These are phyloP conservation scores for Stephania yunnanensis DNA, from an alignment of 164 flowering plant genomes.

Conservation along the genomic window DNA sequence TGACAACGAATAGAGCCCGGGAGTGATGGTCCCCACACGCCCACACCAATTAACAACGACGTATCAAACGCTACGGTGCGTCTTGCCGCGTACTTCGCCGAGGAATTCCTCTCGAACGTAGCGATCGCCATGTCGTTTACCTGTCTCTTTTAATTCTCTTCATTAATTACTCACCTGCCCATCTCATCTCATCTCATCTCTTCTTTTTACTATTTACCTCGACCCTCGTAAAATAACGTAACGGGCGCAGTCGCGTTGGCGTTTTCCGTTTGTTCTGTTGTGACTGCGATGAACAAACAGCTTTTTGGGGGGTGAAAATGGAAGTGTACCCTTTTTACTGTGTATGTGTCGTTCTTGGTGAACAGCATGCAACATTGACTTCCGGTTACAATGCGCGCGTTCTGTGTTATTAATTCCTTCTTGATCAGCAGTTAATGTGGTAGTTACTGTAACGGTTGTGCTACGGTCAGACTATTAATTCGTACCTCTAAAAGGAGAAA, in stretches of 20 bases:
- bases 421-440: neutral
- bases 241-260: neutral
- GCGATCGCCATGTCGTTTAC: neutral
- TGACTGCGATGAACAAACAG: neutral
- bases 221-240: neutral
- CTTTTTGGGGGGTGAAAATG: too few relatives aligned
- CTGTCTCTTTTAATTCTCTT: neutral
- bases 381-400: neutral
- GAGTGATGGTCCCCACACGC: neutral
- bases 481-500: too few relatives aligned
- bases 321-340: too few relatives aligned
- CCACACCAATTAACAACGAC: neutral
- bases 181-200: neutral
- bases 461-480: neutral
- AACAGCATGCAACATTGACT: neutral
- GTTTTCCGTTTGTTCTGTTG: neutral
- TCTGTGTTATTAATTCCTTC: neutral
- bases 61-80: neutral
- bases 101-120: neutral
- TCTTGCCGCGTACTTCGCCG: constrained; percentile 3
- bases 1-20: neutral
- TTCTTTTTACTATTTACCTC: neutral
- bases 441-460: neutral
- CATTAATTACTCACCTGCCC: neutral
- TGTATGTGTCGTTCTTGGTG: too few relatives aligned